These are phyloP conservation scores for Candida peoriensis DNA, from an alignment of 805 yeast species.

Conservation along the genomic window DNA sequence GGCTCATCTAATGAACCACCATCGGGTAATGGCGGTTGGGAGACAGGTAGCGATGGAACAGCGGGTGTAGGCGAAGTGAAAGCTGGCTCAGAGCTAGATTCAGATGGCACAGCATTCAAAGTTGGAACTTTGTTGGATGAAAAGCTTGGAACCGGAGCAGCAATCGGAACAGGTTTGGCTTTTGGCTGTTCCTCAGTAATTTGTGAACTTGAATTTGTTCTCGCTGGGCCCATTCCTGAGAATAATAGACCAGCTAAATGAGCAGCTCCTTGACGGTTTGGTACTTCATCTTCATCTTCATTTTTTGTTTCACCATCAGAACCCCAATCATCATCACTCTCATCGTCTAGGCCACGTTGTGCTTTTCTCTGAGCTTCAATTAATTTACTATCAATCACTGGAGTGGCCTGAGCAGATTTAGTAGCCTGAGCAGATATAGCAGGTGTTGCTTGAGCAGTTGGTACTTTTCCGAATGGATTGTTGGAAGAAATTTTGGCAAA, in stretches of 20 bases:
- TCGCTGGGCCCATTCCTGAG: constrained; percentile 23
- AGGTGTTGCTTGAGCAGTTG: constrained; percentile 15
- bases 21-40: not conserved
- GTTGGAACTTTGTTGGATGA: constrained; percentile 2
- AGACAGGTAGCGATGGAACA: not conserved
- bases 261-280: constrained; percentile 27
- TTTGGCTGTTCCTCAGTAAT: constrained; percentile 14
- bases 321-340: constrained; percentile 31
- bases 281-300: constrained; percentile 30
- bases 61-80: constrained; percentile 6
- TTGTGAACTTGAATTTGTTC: constrained; percentile 18
- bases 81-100: not conserved
- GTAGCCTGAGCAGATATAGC: not conserved
- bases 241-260: constrained; percentile 24
- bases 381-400: constrained; percentile 46
- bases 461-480: constrained; percentile 58
- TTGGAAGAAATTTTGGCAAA: constrained; percentile 28
- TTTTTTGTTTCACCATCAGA: constrained; percentile 27
- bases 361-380: constrained; percentile 69
- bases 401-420: constrained; percentile 2
- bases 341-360: constrained; percentile 46
- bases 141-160: constrained; percentile 24
- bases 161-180: constrained; percentile 20
- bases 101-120: not conserved
- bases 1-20: no score